phyloP scores from a whole-genome alignment of 31 red algal genomes.

The Odonthalia washingtoniensis region DNA sequence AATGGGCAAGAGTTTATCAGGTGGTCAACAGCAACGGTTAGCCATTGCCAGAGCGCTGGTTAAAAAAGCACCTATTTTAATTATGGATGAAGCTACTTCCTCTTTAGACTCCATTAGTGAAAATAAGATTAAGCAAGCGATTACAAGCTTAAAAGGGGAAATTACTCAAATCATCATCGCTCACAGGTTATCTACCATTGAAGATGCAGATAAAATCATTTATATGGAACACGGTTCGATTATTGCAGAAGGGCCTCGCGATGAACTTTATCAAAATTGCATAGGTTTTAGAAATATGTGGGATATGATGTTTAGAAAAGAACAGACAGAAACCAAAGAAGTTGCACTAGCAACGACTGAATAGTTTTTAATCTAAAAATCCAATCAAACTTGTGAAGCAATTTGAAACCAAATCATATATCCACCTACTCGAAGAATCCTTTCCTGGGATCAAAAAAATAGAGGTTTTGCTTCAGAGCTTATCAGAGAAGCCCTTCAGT shows the following conservation, averaged over 20 bases:
- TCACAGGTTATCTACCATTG: slow-evolving; percentile 90
- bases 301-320: too few relatives aligned
- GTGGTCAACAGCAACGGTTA: slow-evolving; percentile 89
- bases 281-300: too few relatives aligned
- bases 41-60: slow-evolving; percentile 89
- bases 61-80: slow-evolving; percentile 81
- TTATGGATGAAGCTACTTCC: slow-evolving; percentile 86
- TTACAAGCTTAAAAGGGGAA: slow-evolving; percentile 51
- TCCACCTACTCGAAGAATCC: too few relatives aligned
- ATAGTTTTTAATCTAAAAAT: too few relatives aligned
- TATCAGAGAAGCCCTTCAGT: too few relatives aligned
- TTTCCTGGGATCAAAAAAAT: too few relatives aligned
- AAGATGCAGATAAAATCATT: slow-evolving; percentile 83
- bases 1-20: slow-evolving; percentile 75
- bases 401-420: too few relatives aligned
- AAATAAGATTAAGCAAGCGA: slow-evolving; percentile 65
- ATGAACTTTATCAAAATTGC: slow-evolving; percentile 42
- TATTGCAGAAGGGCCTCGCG: slow-evolving; percentile 80
- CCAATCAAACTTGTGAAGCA: too few relatives aligned
- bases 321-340: too few relatives aligned
- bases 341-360: too few relatives aligned
- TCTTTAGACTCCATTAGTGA: slow-evolving; percentile 79
- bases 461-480: too few relatives aligned
- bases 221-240: slow-evolving; percentile 75
- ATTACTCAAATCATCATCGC: slow-evolving; percentile 82